Base-by-base conservation (phyloP, 2,329 filamentous ascomycete genomes). In the Colletotrichum brevisporum region DNA sequence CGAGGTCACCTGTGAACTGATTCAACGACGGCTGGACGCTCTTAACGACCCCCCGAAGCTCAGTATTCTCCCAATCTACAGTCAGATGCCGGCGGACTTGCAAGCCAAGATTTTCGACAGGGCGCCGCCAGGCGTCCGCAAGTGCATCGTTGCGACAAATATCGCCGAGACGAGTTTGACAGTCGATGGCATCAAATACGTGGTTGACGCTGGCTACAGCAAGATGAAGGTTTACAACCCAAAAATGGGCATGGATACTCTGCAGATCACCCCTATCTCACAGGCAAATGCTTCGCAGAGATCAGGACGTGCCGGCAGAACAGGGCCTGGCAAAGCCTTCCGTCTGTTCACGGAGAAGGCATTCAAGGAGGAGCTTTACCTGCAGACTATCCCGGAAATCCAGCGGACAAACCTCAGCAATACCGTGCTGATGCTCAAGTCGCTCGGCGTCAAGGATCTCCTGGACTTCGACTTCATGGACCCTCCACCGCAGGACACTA, bases 401-500 rank as follows among this genome's bases (percentile, higher is more conserved):
- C 96, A 99, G 81, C 89, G 96, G 18, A 99, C 96, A 0, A 99
- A 98, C 75, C 88, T 99, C 2, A 92, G 94, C 75, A 98, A 98
- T 75, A 98, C 95, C 0, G 95, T 99, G 3, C 86, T 99, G 15
- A 89, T 99, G 56, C 87, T 99, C 54, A 99, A 99, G 78, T 97
- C 94, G 0, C 88, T 99, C 0, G 96, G 96, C 0, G 95, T 99
- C 18, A 95, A 94, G 76, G 95, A 99, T 74, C 85, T 99, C 10
- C 83, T 99, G 1, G 95, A 99, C 79, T 99, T 99, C 76, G 94
- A 98, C 78, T 99, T 99, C 75, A 98, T 99, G 95, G 96, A 99
- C 74, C 96, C 96, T 2, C 96, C 96, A 6, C 96, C 96, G 0
- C 96, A 99, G 81, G 97, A 99, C 76, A 98, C 95, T 0, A 98